Percentiles rank a stretch among this genome's conserved stretches.
Conservation (phyloP, 441 rosid species). For the Euphorbia schlechtendalii region DNA sequence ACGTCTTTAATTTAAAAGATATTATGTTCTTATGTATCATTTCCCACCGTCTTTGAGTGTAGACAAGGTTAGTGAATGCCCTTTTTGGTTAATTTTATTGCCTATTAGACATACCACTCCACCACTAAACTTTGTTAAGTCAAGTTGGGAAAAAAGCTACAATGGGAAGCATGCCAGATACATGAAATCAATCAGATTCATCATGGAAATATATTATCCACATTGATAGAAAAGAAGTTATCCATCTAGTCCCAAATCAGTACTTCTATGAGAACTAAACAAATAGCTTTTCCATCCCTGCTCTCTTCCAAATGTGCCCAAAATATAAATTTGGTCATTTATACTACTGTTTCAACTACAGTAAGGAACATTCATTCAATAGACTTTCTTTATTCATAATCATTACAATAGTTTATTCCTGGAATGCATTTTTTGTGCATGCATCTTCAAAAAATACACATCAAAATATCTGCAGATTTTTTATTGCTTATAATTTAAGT, state of each 20-base stretch:
- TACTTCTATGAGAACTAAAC: too few relatives aligned
- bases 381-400: background rate
- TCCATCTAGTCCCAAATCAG: too few relatives aligned
- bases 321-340: too few relatives aligned
- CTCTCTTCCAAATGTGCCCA: too few relatives aligned
- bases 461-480: background rate
- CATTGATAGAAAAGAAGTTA: too few relatives aligned
- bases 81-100: background rate
- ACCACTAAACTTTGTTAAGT: background rate
- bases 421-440: background rate
- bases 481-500: background rate
- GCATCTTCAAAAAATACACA: background rate
- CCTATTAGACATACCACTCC: background rate
- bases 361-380: background rate
- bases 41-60: background rate
- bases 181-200: too few relatives aligned
- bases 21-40: background rate
- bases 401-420: background rate
- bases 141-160: too few relatives aligned
- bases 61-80: background rate
- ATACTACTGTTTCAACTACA: background rate
- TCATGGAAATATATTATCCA: too few relatives aligned
- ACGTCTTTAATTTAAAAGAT: background rate
- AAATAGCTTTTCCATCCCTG: too few relatives aligned
- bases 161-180: background rate